phyloP scores from a whole-genome alignment of 2,329 filamentous ascomycete genomes.

The Colletotrichum australisinense region DNA sequence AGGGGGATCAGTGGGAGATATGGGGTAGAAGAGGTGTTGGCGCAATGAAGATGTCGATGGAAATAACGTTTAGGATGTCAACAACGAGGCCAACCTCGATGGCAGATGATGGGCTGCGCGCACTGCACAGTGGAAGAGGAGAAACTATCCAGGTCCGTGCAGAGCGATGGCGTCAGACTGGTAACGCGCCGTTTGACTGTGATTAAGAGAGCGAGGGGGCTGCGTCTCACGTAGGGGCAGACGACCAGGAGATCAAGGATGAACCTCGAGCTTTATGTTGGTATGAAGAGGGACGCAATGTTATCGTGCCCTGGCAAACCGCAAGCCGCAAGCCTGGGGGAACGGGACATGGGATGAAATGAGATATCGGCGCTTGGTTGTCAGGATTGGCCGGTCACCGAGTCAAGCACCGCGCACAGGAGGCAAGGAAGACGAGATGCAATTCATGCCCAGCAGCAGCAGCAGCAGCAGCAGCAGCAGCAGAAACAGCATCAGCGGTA shows the following conservation, averaged over 20 bases:
- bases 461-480: too few species aligned
- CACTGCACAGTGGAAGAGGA: neutral
- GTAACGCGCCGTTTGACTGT: constrained; percentile 13
- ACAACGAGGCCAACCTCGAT: neutral
- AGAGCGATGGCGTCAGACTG: constrained; percentile 29
- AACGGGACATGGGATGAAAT: constrained; percentile 15
- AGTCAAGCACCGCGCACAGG: constrained; percentile 17
- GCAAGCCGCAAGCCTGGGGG: neutral
- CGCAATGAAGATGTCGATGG: neutral
- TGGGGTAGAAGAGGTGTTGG: neutral
- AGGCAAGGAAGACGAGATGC: neutral
- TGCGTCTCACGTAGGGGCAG: constrained; percentile 29
- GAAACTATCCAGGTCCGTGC: constrained; percentile 20
- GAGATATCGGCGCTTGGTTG: neutral
- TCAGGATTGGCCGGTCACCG: constrained; percentile 14
- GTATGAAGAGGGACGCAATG: neutral
- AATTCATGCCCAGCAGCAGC: neutral
- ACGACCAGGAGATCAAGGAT: constrained; percentile 28
- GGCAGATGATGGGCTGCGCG: neutral
- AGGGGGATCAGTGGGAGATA: neutral
- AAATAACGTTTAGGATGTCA: neutral
- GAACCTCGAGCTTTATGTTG: constrained; percentile 25
- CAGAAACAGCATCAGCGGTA: neutral
- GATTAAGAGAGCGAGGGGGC: constrained; percentile 20
- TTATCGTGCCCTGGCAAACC: neutral